Percentiles rank a stretch among this genome's conserved stretches.
These are phyloP conservation scores for Quercus cerris DNA, from an alignment of 306 rosid genomes.

Conservation along the genomic window DNA sequence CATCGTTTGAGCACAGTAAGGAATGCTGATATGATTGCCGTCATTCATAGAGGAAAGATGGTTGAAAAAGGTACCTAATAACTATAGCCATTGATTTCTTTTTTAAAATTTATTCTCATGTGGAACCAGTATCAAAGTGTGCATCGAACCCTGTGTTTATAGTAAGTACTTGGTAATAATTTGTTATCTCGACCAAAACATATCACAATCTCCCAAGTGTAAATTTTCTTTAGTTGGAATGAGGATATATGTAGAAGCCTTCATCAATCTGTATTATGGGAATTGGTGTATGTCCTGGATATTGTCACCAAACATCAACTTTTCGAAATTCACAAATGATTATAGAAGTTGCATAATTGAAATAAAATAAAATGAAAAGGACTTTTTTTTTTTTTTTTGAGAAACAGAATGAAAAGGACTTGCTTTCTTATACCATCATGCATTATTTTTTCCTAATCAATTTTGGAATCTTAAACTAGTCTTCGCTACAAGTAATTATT, in stretches of 20 bases:
- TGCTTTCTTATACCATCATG: neutral
- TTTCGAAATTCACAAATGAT: neutral
- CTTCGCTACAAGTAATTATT: neutral
- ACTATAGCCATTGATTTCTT: neutral
- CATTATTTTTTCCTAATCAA: neutral
- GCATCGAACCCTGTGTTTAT: neutral
- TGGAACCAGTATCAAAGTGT: neutral
- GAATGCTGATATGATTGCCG: conserved; percentile 58
- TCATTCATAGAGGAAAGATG: conserved; percentile 58
- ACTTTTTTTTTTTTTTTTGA: too few relatives aligned
- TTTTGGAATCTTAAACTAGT: neutral
- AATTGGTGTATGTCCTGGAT: neutral
- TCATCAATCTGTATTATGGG: neutral
- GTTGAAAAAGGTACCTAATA: conserved; percentile 53
- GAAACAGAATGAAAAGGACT: too few relatives aligned
- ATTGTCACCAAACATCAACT: neutral
- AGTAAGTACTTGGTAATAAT: neutral
- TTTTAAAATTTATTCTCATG: neutral
- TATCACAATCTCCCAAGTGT: too few relatives aligned
- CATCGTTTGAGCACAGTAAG: conserved; percentile 67
- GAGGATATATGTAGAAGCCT: neutral
- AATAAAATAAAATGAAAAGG: neutral
- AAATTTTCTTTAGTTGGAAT: too few relatives aligned
- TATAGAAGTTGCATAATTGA: neutral
- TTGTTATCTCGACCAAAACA: too few relatives aligned